Base-by-base conservation (phyloP, 768 basidiomycete genomes). In the Dioszegia hungarica region DNA sequence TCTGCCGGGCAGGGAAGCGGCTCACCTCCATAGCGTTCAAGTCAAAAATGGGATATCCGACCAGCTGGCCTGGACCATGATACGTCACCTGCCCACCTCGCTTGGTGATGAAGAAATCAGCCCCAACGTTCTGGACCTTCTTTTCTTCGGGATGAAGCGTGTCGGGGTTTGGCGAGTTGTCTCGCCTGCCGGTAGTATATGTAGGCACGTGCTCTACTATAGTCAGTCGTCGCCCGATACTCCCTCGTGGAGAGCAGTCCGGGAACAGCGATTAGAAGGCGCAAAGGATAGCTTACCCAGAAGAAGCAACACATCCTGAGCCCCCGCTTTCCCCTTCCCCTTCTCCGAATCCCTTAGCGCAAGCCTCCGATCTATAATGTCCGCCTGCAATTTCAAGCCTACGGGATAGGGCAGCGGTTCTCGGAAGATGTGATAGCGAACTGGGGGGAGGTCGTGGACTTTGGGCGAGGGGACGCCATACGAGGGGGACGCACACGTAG, bases 61-160 rank as follows among this genome's bases (percentile, higher is more conserved):
- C 88, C 67, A 99, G 80, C 77, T 99, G 95, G 5, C 95, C 95
- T 1, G 95, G 93, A 0, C 95, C 95, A 75, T 99, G 95, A 76
- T 90, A 99, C 1, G 95, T 99, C 56, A 91, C 82, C 77, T 97
- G 86, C 2, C 95, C 95, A 14, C 95, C 95, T 51, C 95, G 81
- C 51, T 83, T 81, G 2, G 91, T 85, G 22, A 83, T 78, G 36
- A 88, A 82, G 67, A 93, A 93, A 71, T 95, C 90, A 0, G 94
- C 94, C 24, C 94, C 94, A 22, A 90, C 79, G 28, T 79, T 71
- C 2, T 81, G 82, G n/a, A 97, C 79, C 20, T 88, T 84, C 36
- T 74, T 59, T 37, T 81, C 81, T 66, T 94, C 89, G 39, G 79
- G 77, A 36, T 81, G 75, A 15, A 86, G 78, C 48, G 83, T 81